These are phyloP conservation scores for Rhynchosporium agropyri DNA, from an alignment of 2,329 filamentous ascomycete species.

Conservation along the genomic window DNA sequence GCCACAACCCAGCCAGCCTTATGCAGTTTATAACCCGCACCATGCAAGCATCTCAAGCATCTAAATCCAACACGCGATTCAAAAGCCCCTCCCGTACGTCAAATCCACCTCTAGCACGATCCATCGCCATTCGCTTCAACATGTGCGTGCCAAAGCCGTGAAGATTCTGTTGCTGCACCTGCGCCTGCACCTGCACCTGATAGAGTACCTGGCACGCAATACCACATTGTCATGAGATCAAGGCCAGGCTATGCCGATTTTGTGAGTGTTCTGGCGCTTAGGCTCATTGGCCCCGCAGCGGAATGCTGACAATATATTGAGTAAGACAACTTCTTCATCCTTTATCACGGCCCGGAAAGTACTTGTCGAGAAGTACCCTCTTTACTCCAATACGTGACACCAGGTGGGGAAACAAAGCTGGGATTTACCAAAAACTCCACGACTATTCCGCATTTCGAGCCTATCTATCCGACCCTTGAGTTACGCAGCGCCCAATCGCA, in stretches of 20 bases:
- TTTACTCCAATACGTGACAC: neutral
- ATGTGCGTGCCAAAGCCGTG: constrained; percentile 19
- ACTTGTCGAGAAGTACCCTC: neutral
- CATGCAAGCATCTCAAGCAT: neutral
- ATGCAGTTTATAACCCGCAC: constrained; percentile 17
- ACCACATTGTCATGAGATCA: neutral
- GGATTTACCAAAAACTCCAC: constrained; percentile 3
- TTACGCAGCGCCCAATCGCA: neutral
- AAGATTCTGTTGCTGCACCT: constrained; percentile 24
- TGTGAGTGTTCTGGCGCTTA: too few relatives aligned
- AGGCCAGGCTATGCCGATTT: too few relatives aligned
- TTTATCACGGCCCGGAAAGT: constrained; percentile 1
- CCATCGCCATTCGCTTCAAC: constrained; percentile 21
- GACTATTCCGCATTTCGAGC: neutral
- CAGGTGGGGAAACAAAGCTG: constrained; percentile 10
- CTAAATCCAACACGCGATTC: neutral
- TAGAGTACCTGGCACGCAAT: neutral
- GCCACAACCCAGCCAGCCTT: neutral
- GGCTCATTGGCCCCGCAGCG: neutral
- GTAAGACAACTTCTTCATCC: constrained; percentile 4
- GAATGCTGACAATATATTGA: neutral
- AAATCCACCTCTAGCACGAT: constrained; percentile 20
- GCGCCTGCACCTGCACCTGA: constrained; percentile 2
- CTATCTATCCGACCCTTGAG: neutral
- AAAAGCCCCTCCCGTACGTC: neutral